Conservation (phyloP, 2,329 filamentous ascomycete genomes). For the Paecilomyces dactylethromorphus region DNA sequence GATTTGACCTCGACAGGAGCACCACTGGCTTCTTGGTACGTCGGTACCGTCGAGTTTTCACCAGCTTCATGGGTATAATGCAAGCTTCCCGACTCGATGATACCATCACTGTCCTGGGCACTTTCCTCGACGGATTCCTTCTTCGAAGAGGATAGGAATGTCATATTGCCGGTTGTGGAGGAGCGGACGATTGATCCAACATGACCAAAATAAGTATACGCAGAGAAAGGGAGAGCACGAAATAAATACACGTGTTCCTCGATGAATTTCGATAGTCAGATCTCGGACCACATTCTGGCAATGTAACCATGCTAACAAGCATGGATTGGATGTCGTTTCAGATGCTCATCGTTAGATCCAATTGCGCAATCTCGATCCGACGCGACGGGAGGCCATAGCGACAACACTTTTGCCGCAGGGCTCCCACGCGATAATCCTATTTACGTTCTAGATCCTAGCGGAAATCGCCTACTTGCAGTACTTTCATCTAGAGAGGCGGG, state of each 20-base stretch:
- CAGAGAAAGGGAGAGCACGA: background rate
- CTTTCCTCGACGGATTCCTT: background rate
- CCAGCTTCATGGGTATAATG: slow-evolving; percentile 38
- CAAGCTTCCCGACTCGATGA: slow-evolving; percentile 18
- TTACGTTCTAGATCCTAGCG: background rate
- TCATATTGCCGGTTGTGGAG: background rate
- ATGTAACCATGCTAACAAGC: background rate
- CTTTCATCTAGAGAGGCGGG: background rate
- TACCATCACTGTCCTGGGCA: background rate
- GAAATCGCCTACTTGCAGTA: background rate
- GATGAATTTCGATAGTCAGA: background rate
- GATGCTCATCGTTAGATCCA: background rate
- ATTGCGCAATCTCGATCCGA: background rate
- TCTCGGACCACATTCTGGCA: background rate
- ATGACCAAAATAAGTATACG: background rate
- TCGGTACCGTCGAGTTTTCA: slow-evolving; percentile 44
- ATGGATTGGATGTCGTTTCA: background rate
- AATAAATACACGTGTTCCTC: background rate
- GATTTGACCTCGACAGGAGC: slow-evolving; percentile 55
- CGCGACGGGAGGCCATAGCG: background rate
- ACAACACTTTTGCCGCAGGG: background rate
- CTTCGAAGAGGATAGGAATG: background rate
- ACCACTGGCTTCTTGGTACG: slow-evolving; percentile 56
- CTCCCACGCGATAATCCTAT: background rate
- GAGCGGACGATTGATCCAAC: background rate